Evolutionary conservation across 2,329 filamentous ascomycete genomes (phyloP).

Genomic region (Trichoderma arundinaceum): DNA sequence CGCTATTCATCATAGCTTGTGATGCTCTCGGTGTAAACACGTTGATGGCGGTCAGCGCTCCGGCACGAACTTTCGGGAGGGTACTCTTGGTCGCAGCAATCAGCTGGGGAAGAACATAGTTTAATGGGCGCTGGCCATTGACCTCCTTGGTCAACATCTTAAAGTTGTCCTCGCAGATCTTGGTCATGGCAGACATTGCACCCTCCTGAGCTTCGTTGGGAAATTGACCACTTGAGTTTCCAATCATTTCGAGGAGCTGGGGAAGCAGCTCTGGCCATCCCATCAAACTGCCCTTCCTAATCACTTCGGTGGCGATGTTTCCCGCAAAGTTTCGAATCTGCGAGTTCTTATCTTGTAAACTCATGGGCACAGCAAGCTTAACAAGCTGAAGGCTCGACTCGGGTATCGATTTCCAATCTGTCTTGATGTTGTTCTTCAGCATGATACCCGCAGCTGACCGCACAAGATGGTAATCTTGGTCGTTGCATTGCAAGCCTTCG

Average conservation of each 20-base stretch:
- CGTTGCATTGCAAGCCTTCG: slow-evolving; percentile 62
- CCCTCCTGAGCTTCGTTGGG: slow-evolving; percentile 82
- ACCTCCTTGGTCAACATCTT: slow-evolving; percentile 86
- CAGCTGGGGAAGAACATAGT: slow-evolving; percentile 87
- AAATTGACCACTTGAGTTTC: slow-evolving; percentile 71
- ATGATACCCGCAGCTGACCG: slow-evolving; percentile 89
- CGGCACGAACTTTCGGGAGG: slow-evolving; percentile 76
- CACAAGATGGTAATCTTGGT: slow-evolving; percentile 72
- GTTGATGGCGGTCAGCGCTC: slow-evolving; percentile 85
- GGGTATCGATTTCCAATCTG: slow-evolving; percentile 76
- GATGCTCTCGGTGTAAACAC: slow-evolving; percentile 87
- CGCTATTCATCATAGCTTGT: slow-evolving; percentile 76
- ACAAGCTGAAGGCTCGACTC: slow-evolving; percentile 76
- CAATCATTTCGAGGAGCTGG: slow-evolving; percentile 78
- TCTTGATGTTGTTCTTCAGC: slow-evolving; percentile 90
- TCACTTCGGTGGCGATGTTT: slow-evolving; percentile 91
- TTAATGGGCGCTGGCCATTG: slow-evolving; percentile 84
- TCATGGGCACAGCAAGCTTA: slow-evolving; percentile 76
- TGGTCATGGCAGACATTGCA: slow-evolving; percentile 88
- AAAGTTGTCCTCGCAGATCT: slow-evolving; percentile 96
- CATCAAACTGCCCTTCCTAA: slow-evolving; percentile 81
- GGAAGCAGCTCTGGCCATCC: slow-evolving; percentile 91
- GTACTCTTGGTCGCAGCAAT: slow-evolving; percentile 82
- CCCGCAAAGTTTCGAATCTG: slow-evolving; percentile 90
- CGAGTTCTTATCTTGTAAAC: slow-evolving; percentile 78